phyloP scores from a whole-genome alignment of 1,284 basidiomycete genomes.

The Lentinus polychrous region DNA sequence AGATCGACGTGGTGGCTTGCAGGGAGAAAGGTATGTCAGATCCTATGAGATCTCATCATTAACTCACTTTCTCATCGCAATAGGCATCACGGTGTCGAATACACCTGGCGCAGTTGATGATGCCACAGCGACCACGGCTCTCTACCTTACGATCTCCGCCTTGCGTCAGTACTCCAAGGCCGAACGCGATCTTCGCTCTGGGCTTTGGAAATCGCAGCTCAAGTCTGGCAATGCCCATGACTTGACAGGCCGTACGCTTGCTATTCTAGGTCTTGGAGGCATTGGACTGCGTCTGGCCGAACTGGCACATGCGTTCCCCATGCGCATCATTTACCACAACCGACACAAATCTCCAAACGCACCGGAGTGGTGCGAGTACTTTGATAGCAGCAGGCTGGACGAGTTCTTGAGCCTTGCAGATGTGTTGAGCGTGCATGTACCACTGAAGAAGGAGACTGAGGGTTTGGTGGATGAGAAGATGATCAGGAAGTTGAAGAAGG shows the following conservation, averaged over 20 bases:
- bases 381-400: conserved; percentile 50
- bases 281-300: conserved; percentile 74
- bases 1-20: conserved; percentile 73
- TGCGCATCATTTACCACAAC: conserved; percentile 84
- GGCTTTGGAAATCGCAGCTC: conserved; percentile 52
- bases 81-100: conserved; percentile 84
- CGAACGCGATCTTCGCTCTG: conserved; percentile 59
- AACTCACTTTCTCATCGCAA: background rate
- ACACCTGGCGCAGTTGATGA: conserved; percentile 90
- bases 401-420: conserved; percentile 74
- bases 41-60: background rate
- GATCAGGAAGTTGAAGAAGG: conserved; percentile 77
- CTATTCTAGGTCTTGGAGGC: conserved; percentile 86
- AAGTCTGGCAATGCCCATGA: conserved; percentile 53
- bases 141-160: conserved; percentile 82
- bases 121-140: conserved; percentile 83
- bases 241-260: conserved; percentile 72
- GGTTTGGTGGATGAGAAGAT: conserved; percentile 72
- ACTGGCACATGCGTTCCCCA: conserved; percentile 69
- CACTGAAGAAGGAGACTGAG: conserved; percentile 67
- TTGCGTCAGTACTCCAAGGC: conserved; percentile 71
- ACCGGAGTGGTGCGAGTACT: conserved; percentile 76
- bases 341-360: conserved; percentile 50
- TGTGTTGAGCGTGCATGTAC: conserved; percentile 74
- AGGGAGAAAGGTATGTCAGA: conserved; percentile 49